Evolutionary conservation across 1,139 yeast genomes (phyloP).

Genomic region (Kazachstania sp.): DNA sequence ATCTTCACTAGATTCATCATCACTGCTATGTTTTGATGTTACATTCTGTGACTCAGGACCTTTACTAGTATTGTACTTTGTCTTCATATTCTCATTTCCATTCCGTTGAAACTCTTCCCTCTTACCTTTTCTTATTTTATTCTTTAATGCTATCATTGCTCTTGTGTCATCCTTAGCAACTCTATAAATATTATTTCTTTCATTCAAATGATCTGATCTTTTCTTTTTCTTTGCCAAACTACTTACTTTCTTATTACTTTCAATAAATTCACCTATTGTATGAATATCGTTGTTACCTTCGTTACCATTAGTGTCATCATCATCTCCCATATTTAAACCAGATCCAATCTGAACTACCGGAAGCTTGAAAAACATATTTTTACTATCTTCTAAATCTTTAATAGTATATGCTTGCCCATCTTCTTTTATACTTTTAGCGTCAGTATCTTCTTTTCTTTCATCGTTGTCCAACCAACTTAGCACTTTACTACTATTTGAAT

Average conservation of each 20-base stretch:
- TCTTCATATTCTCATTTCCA: not conserved
- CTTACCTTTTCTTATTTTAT: constrained; percentile 24
- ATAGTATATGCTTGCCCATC: not conserved
- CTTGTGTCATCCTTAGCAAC: constrained; percentile 28
- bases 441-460: not conserved
- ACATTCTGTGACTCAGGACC: not conserved
- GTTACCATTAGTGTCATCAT: not conserved
- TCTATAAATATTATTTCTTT: constrained; percentile 19
- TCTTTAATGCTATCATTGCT: constrained; percentile 30
- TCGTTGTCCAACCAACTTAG: constrained; percentile 20
- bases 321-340: constrained; percentile 20
- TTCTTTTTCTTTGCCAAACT: constrained; percentile 28
- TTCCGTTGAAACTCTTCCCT: constrained; percentile 10
- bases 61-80: not conserved
- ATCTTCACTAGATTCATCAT: constrained; percentile 12
- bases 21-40: not conserved
- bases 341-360: constrained; percentile 32
- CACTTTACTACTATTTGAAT: constrained; percentile 21
- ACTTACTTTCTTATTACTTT: constrained; percentile 28
- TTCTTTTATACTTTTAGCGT: not conserved
- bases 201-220: constrained; percentile 9
- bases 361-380: constrained; percentile 22
- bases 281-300: constrained; percentile 20
- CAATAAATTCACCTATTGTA: constrained; percentile 31
- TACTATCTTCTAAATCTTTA: constrained; percentile 18